Evolutionary conservation across 306 rosid species (phyloP).

Genomic region (Quercus variabilis): DNA sequence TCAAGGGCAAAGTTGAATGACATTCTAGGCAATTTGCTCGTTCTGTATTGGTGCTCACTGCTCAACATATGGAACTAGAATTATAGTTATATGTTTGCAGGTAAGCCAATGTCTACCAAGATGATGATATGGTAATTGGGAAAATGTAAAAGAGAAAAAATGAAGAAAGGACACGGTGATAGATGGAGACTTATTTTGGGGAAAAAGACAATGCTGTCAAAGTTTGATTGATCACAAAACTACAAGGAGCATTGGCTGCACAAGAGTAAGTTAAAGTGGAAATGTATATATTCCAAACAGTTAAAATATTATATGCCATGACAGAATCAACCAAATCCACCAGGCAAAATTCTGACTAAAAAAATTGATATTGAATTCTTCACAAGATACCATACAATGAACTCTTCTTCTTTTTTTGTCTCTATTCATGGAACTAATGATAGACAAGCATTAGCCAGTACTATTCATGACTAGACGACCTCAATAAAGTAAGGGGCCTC

Average conservation of each 20-base stretch:
- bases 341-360: neutral
- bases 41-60: conserved; percentile 5
- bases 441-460: too few relatives aligned
- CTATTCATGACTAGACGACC: too few relatives aligned
- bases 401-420: neutral
- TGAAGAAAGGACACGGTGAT: conserved; percentile 35
- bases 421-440: too few relatives aligned
- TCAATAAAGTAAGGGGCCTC: too few relatives aligned
- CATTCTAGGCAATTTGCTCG: conserved; percentile 14
- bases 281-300: neutral
- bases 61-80: conserved; percentile 25
- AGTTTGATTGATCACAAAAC: conserved; percentile 11
- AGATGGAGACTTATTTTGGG: conserved; percentile 8
- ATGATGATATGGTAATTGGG: conserved; percentile 33
- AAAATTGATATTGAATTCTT: neutral
- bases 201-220: neutral
- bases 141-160: conserved; percentile 30
- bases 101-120: conserved; percentile 41
- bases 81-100: conserved; percentile 42
- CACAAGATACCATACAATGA: neutral
- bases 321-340: neutral
- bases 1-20: conserved; percentile 18
- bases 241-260: neutral
- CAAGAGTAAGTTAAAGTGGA: neutral
- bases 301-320: neutral